Base-by-base conservation (phyloP, 2,329 filamentous ascomycete species). In the Orbilia brochopaga region DNA sequence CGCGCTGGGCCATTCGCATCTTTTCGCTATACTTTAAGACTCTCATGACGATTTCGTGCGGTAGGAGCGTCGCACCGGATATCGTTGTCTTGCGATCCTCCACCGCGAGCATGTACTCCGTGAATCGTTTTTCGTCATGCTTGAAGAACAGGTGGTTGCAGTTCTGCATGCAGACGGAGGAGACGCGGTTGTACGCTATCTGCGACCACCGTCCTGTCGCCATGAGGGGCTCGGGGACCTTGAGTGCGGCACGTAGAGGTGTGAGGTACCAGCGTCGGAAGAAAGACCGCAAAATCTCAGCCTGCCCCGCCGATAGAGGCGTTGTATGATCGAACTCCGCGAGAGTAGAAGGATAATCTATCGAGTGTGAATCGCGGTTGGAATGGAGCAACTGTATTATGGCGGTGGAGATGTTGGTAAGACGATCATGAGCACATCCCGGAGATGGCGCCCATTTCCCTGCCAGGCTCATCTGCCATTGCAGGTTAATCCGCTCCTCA, bases 361-460 rank as follows among this genome's bases (percentile, higher is more conserved):
- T 54, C 23, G 58, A 3, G 15, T 63, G 57, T 1, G 65, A 48
- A 6, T 37, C 27, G 19, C 65, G 65, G 1, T 79, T 24, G 8
- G 53, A 42, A 30, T 69, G 65, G 8, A 69, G 75, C 11, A 84
- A 78, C 77, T 87, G 85, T 3, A 85, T 83, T 62, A 87, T 86
- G 11, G 83, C 82, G 51, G 83, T 84, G 32, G 83, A 80, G 69
- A 87, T 81, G 73, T 83, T 83, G 1, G 85, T 87, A 72, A 86
- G 82, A 73, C 83, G 82, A 77, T 87, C 86, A 74, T 87, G 85
- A 74, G 85, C 85, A 40, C 80, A 81, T 35, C 82, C 81, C 17
- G 83, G 80, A 0, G 83, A 82, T 1, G 86, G 86, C 0, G 85
- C 84, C 86, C 85, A 87, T 72, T 88, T 88, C 1, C 81, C 84